These are phyloP conservation scores for Rhypophila decipiens DNA, from an alignment of 495 filamentous ascomycete species.

Conservation along the genomic window DNA sequence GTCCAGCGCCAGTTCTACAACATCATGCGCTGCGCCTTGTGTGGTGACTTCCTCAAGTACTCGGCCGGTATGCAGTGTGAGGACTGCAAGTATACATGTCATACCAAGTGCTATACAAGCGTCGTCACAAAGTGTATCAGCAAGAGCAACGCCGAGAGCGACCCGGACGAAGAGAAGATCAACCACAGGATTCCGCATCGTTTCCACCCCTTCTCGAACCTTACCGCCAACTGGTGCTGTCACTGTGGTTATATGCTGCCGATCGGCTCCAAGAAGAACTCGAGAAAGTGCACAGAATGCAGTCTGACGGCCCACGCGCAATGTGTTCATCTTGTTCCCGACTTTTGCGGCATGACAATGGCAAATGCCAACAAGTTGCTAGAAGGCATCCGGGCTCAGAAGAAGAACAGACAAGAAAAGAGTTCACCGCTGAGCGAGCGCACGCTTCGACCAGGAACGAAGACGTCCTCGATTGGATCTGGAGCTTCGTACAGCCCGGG, in stretches of 20 bases:
- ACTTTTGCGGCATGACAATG: slow-evolving; percentile 99
- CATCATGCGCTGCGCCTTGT: slow-evolving; percentile 99
- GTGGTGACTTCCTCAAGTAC: slow-evolving; percentile 97
- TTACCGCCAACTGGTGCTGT: slow-evolving; percentile 98
- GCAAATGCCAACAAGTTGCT: slow-evolving; percentile 91
- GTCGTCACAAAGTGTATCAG: slow-evolving; percentile 99
- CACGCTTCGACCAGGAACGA: slow-evolving; percentile 56
- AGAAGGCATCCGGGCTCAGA: slow-evolving; percentile 55
- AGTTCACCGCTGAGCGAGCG: slow-evolving; percentile 52
- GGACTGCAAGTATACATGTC: slow-evolving; percentile 99
- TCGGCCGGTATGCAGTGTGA: slow-evolving; percentile 98
- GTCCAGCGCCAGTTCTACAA: slow-evolving; percentile 98
- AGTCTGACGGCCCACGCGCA: slow-evolving; percentile 81
- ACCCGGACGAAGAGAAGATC: slow-evolving; percentile 98
- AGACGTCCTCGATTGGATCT: slow-evolving; percentile 25
- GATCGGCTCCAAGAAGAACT: slow-evolving; percentile 81
- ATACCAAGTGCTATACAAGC: slow-evolving; percentile 90
- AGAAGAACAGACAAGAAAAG: slow-evolving; percentile 46
- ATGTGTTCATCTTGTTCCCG: slow-evolving; percentile 92
- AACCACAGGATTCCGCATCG: slow-evolving; percentile 98
- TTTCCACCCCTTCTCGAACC: slow-evolving; percentile 88
- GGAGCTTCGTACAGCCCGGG: slow-evolving; percentile 16
- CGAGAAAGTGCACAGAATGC: slow-evolving; percentile 93
- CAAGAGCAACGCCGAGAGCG: slow-evolving; percentile 95
- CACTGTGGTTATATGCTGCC: slow-evolving; percentile 98